Conservation (phyloP, 192 early-diverging fungal genomes). For the Coemansia sp. region DNA sequence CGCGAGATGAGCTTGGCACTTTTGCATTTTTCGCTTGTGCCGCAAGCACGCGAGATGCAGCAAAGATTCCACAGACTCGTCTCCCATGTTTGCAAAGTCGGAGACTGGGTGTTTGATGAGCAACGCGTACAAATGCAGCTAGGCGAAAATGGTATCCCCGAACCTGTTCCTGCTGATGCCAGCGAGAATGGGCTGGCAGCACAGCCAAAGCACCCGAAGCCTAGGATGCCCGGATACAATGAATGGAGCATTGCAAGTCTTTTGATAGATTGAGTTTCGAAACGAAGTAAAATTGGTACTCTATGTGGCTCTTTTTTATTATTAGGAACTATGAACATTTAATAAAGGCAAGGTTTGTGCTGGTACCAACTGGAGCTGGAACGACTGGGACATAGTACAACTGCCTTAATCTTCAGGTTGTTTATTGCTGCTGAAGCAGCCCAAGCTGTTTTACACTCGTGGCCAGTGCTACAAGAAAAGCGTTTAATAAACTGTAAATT, state of each 20-base stretch:
- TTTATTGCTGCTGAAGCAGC: too few relatives aligned
- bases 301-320: too few relatives aligned
- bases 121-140: conserved; percentile 36
- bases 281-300: too few relatives aligned
- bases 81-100: conserved; percentile 32
- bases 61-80: conserved; percentile 54
- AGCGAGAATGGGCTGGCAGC: conserved; percentile 26
- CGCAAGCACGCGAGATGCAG: conserved; percentile 59
- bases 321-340: too few relatives aligned
- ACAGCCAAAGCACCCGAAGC: conserved; percentile 33
- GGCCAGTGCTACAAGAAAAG: too few relatives aligned
- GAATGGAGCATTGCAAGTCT: not conserved
- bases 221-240: not conserved
- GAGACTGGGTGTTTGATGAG: conserved; percentile 58
- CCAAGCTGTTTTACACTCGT: too few relatives aligned
- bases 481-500: too few relatives aligned
- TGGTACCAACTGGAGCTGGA: too few relatives aligned
- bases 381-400: too few relatives aligned
- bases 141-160: conserved; percentile 19
- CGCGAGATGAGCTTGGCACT: conserved; percentile 58
- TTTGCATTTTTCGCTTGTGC: conserved; percentile 52
- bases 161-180: conserved; percentile 22
- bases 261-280: not conserved
- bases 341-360: too few relatives aligned
- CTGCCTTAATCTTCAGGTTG: too few relatives aligned